A percentile compares a stretch with the other conserved stretches of the same genome.
Conservation (phyloP, 208 protist species). For the Balamuthia mandrillaris region DNA sequence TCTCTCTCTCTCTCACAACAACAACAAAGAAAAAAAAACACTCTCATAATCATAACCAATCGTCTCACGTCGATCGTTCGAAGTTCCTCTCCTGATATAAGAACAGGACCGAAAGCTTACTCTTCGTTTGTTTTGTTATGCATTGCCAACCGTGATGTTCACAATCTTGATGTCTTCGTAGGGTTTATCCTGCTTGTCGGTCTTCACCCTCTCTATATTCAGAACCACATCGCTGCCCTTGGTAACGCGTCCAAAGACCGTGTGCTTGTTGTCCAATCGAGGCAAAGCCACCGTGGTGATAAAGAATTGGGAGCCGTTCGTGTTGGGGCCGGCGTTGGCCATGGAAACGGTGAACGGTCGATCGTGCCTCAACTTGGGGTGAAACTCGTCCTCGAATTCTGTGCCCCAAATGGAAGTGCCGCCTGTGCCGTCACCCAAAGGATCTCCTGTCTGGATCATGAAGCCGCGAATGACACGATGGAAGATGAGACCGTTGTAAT, state of each 20-base stretch:
- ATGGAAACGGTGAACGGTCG: constrained; percentile 83
- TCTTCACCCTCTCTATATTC: constrained; percentile 73
- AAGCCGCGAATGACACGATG: constrained; percentile 89
- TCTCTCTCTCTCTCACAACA: too few relatives aligned
- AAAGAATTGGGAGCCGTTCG: constrained; percentile 74
- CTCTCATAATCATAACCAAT: too few relatives aligned
- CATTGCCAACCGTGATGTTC: too few relatives aligned
- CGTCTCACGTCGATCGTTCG: too few relatives aligned
- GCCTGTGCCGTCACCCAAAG: constrained; percentile 81
- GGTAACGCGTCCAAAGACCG: constrained; percentile 88
- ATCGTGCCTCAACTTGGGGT: constrained; percentile 60
- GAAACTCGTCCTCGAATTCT: constrained; percentile 89
- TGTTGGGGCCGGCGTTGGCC: constrained; percentile 85
- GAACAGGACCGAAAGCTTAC: too few relatives aligned
- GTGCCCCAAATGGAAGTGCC: constrained; percentile 85
- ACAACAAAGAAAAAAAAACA: too few relatives aligned
- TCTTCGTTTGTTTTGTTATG: too few relatives aligned
- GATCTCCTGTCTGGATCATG: constrained; percentile 91
- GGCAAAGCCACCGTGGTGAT: constrained; percentile 65
- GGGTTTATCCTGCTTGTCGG: constrained; percentile 69
- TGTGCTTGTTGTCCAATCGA: constrained; percentile 74
- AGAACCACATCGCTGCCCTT: constrained; percentile 71
- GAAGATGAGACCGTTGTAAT: constrained; percentile 87
- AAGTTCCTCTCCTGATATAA: too few relatives aligned
- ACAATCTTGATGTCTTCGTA: constrained; percentile 76